These are phyloP conservation scores for Rosa rugosa DNA, from an alignment of 306 rosid species.

Conservation along the genomic window DNA sequence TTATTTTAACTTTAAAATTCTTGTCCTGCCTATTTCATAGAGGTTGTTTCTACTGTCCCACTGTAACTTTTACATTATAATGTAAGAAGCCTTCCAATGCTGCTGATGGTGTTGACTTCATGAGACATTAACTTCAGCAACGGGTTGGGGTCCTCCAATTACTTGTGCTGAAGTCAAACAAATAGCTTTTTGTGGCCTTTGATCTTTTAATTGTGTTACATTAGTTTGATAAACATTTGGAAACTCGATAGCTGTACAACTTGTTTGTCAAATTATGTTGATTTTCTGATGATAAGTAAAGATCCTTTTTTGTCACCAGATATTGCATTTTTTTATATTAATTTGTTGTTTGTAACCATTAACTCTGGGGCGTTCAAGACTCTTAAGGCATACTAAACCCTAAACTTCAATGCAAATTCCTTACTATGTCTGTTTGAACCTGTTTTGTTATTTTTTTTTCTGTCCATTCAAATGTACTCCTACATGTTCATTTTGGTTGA, in stretches of 20 bases:
- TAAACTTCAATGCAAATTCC: constrained; percentile 3
- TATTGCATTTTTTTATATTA: not conserved
- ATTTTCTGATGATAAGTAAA: not conserved
- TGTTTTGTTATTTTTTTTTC: not conserved
- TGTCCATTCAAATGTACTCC: not conserved
- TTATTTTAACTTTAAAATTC: not conserved
- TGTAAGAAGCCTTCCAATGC: not conserved
- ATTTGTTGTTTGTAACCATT: not conserved
- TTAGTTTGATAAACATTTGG: not conserved
- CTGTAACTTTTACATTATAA: not conserved
- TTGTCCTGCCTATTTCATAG: not conserved
- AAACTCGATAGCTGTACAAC: not conserved
- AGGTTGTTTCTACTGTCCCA: not conserved
- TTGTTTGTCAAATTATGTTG: not conserved
- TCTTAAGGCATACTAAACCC: not conserved
- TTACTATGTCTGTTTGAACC: not conserved
- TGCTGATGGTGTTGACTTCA: not conserved
- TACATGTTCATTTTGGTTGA: constrained; percentile 4
- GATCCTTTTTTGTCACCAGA: not conserved
- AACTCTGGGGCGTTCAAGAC: not conserved
- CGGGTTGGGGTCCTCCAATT: not conserved
- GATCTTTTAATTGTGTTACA: not conserved
- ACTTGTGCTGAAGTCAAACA: not conserved
- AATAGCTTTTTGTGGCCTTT: not conserved
- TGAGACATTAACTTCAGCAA: not conserved